Conservation (phyloP, 2,329 filamentous ascomycete species). For the Pseudogymnoascus sp. region DNA sequence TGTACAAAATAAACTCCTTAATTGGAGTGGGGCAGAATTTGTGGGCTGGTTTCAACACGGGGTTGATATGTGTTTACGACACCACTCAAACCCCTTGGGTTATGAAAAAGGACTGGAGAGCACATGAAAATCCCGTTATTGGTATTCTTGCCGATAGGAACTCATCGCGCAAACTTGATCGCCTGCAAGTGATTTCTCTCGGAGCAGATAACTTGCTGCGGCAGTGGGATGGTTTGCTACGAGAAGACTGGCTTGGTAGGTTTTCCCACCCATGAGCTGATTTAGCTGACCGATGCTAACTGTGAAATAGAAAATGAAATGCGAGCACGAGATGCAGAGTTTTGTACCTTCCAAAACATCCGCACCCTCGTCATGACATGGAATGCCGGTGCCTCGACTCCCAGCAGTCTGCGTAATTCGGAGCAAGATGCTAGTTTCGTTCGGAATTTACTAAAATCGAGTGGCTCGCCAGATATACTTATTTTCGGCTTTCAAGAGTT, state of each 20-base stretch:
- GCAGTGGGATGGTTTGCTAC: constrained; percentile 85
- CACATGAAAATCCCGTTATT: constrained; percentile 74
- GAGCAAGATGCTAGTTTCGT: constrained; percentile 70
- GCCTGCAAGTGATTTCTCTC: constrained; percentile 75
- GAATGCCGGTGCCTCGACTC: constrained; percentile 97
- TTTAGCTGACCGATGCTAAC: constrained; percentile 8
- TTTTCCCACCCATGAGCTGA: constrained; percentile 5
- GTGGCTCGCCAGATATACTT: constrained; percentile 76
- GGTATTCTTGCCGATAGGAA: constrained; percentile 70
- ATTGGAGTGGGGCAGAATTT: constrained; percentile 72
- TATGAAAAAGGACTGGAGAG: constrained; percentile 90
- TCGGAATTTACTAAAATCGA: constrained; percentile 66
- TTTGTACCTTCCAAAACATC: constrained; percentile 77
- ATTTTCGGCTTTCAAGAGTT: constrained; percentile 97
- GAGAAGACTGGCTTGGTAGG: constrained; percentile 82
- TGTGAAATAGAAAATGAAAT: constrained; percentile 60
- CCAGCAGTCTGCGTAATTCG: constrained; percentile 65
- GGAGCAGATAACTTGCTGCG: constrained; percentile 80
- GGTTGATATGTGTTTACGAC: constrained; percentile 90
- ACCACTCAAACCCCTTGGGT: constrained; percentile 74
- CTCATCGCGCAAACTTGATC: constrained; percentile 76
- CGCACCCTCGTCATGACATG: constrained; percentile 79
- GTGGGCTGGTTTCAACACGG: constrained; percentile 93
- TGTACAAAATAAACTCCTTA: constrained; percentile 90
- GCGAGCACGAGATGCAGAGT: constrained; percentile 74